Base-by-base conservation (phyloP, 2,329 filamentous ascomycete genomes). In the Diaporthe australafricana region DNA sequence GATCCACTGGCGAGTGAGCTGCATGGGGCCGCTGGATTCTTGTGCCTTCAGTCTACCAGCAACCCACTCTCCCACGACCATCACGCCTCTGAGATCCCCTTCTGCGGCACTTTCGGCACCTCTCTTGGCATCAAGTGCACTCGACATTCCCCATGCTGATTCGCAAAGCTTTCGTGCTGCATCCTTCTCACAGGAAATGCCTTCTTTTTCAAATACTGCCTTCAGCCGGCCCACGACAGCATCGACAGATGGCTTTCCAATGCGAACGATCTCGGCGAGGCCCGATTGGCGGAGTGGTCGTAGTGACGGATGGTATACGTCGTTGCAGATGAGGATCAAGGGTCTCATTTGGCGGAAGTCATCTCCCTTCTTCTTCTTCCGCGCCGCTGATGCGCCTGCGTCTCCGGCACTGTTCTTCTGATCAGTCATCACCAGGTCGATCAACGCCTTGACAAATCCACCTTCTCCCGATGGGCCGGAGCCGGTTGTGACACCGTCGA, bases 281-380 rank as follows among this genome's bases (percentile, higher is more conserved):
- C 87, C 90, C 0, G 94, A 95, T 75, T 96, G 93, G n/a, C 96
- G 91, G 9, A 99, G 86, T 0, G 94, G 95, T 35, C 95, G 90
- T 50, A 99, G 87, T 25, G 95, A 94, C 5, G 96, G 92, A 76
- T 98, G 95, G 78, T 99, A 99, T 1, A 98, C 91, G 80, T 99
- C 97, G 77, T 99, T 99, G 85, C 96, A 99, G 76, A 99, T 96
- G 60, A 99, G 86, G 65, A 99, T 94, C 38, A 99, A 86, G 0
- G 96, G 96, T 56, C 96, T 89, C 83, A 97, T 89, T 74, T 98
- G 88, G 52, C 93, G 90, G 79, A 99, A 99, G 72, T 92, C 92
- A 77, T 98, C 96, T 0, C 92, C 92, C 79, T 94, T 96, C 81
- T 89, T 94, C 81, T 91, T 93, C 60, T 80, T 79, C 73, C 86